Conservation (phyloP, 2,329 filamentous ascomycete genomes). For the Claviceps capensis region DNA sequence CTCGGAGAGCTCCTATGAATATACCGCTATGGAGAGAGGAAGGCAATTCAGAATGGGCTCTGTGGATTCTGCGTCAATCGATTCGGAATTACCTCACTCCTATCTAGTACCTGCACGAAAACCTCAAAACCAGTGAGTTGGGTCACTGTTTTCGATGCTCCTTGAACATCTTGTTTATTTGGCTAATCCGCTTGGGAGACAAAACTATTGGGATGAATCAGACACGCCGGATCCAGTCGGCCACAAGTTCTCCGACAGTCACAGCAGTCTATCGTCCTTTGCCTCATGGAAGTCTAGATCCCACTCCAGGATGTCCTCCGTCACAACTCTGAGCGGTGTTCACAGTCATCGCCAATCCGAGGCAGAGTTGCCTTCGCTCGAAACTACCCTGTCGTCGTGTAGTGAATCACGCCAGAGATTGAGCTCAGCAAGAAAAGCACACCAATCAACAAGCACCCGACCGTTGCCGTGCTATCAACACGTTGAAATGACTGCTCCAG, state of each 20-base stretch:
- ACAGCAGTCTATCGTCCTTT: slow-evolving; percentile 37
- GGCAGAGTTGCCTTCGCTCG: slow-evolving; percentile 24
- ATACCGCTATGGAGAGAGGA: slow-evolving; percentile 9
- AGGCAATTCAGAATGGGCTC: slow-evolving; percentile 18
- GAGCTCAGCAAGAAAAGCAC: slow-evolving; percentile 1
- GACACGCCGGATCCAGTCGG: slow-evolving; percentile 6
- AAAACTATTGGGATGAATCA: slow-evolving; percentile 4
- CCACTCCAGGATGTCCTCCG: slow-evolving; percentile 40
- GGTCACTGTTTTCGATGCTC: background rate
- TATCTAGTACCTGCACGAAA: background rate
- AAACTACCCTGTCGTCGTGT: slow-evolving; percentile 20
- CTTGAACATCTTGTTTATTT: background rate
- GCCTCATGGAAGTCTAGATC: slow-evolving; percentile 31
- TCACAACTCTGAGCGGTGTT: slow-evolving; percentile 34
- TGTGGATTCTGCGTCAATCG: slow-evolving; percentile 13
- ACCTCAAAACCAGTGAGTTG: slow-evolving; percentile 3
- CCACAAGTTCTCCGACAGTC: slow-evolving; percentile 31
- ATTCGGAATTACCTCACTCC: slow-evolving; percentile 3
- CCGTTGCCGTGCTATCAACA: background rate
- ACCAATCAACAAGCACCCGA: background rate
- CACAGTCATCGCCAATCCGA: slow-evolving; percentile 20
- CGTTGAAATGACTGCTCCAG: background rate
- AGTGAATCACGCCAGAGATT: slow-evolving; percentile 9
- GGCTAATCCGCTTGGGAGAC: background rate
- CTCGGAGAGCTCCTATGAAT: slow-evolving; percentile 10